Evolutionary conservation across 805 yeast genomes (phyloP).

Genomic region (Torulaspora gathmanii): DNA sequence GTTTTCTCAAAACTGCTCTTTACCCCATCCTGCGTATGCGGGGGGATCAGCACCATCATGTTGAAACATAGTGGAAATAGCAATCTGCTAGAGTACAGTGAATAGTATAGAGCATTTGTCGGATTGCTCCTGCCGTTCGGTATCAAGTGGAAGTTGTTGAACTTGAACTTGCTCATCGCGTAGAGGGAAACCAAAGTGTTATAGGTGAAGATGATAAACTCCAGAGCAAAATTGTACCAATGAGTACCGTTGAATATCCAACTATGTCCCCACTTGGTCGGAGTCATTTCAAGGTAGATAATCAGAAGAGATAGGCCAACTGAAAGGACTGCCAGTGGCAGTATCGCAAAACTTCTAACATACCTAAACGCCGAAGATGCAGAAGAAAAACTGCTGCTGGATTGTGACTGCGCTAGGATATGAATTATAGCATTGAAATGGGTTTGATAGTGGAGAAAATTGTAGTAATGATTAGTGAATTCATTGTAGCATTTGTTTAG

Average conservation of each 20-base stretch:
- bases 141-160: constrained; percentile 32
- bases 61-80: constrained; percentile 35
- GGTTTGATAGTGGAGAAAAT: constrained; percentile 27
- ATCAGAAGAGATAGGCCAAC: constrained; percentile 19
- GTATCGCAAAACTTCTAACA: constrained; percentile 7
- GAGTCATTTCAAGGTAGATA: constrained; percentile 26
- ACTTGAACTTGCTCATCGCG: constrained; percentile 34
- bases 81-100: constrained; percentile 34
- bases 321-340: constrained; percentile 15
- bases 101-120: constrained; percentile 31
- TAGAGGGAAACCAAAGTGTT: constrained; percentile 29
- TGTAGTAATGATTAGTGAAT: constrained; percentile 31
- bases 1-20: constrained; percentile 27
- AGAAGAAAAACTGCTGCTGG: constrained; percentile 12
- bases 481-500: constrained; percentile 29
- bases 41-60: constrained; percentile 25
- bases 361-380: constrained; percentile 7
- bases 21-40: constrained; percentile 7
- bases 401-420: constrained; percentile 26
- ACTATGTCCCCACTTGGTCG: constrained; percentile 25
- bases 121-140: constrained; percentile 35
- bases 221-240: constrained; percentile 23
- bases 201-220: constrained; percentile 27
- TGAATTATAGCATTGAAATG: constrained; percentile 29
- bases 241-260: constrained; percentile 22